Evolutionary conservation across 345 rosid species (phyloP).

Genomic region (Populus nigra): DNA sequence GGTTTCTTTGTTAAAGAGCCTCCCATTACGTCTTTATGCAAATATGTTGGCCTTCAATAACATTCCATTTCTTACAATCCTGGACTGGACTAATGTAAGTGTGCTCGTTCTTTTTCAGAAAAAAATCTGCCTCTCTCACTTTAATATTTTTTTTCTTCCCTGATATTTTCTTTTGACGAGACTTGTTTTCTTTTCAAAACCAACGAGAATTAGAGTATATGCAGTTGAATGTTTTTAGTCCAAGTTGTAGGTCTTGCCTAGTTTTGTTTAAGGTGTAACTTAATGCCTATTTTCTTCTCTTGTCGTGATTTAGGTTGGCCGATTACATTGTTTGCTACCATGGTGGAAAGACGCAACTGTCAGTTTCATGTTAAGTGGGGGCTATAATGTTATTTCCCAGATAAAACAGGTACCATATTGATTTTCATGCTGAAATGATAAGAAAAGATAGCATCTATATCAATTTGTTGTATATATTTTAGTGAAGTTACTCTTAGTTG

Average conservation of each 20-base stretch:
- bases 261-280: neutral
- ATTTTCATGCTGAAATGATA: neutral
- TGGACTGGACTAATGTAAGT: constrained; percentile 76
- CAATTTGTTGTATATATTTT: neutral
- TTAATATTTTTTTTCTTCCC: neutral
- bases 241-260: neutral
- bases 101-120: constrained; percentile 18
- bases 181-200: neutral
- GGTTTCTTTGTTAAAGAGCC: constrained; percentile 73
- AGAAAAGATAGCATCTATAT: neutral
- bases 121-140: neutral
- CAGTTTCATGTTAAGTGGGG: constrained; percentile 80
- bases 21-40: constrained; percentile 62
- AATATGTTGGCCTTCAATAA: constrained; percentile 53
- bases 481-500: neutral
- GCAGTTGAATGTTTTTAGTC: neutral
- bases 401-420: constrained; percentile 53
- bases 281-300: neutral
- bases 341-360: constrained; percentile 97
- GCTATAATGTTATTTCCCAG: constrained; percentile 60
- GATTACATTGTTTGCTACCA: constrained; percentile 76
- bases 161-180: neutral
- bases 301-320: constrained; percentile 59
- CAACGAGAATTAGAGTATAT: neutral
- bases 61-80: constrained; percentile 49